Base-by-base conservation (phyloP, 345 rosid genomes). In the Hibiscus syriacus region DNA sequence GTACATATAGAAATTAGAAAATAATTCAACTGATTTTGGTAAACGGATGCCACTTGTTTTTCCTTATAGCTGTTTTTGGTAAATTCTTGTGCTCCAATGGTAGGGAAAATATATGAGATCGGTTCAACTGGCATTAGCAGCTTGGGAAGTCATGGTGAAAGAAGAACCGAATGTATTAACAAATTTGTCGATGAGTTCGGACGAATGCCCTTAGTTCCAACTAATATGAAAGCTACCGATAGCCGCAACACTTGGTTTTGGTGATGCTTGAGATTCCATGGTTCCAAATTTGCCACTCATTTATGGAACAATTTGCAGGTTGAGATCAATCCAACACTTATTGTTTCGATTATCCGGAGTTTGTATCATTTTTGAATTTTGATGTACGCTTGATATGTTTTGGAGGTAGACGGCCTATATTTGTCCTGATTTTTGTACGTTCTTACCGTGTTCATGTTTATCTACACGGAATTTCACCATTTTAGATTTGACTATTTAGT, bases 51-150 rank as follows among this genome's bases (percentile, higher is more conserved):
- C 29, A 19, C 34, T 58, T 45, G 7, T 17, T 19, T 32, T 16
- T 29, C 39, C 49, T 56, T 29, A 27, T 56, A 55, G 39, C 11
- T 30, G n/a, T n/a, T n/a, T n/a, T n/a, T n/a, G n/a, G 0, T 6
- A 19, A 1, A 20, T 12, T 66, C 43, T 57, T 49, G 23, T 50
- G 16, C 56, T 61, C 49, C 41, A 2, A 9, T 38, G 41, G 41
- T 38, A 93, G 98, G 98, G 53, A 93, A 87, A 70, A 89, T 93
- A 80, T 84, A 75, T 55, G 98, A 93, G 87, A 87, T 91, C 53
- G 99, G 99, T 72, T 91, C 97, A 25, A 89, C 92, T 7, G 96
- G 99, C 66, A 94, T 94, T 67, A 94, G 99, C 80, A 87, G 88
- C 80, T 36, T 91, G 85, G 97, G 97, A 76, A 96, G 92, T 65